Conservation (phyloP, 441 rosid species). For the Melastoma candidum region DNA sequence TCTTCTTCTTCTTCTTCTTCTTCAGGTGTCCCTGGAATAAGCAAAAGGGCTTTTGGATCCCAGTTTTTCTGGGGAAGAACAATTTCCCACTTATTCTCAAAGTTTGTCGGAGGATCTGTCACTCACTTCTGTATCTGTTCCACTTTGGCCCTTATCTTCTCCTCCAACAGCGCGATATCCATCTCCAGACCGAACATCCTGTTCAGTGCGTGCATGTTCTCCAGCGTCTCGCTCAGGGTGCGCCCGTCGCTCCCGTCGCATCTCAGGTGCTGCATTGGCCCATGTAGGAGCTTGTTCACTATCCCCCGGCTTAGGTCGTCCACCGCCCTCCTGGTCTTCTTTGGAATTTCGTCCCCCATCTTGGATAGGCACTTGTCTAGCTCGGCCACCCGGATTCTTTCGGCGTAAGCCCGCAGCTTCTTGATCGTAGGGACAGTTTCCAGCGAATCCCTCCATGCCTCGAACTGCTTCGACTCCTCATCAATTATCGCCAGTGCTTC, state of each 20-base stretch:
- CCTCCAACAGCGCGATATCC: constrained; percentile 9
- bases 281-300: constrained; percentile 19
- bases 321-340: constrained; percentile 18
- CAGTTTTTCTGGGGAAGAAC: no score
- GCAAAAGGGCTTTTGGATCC: no score
- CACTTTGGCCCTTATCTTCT: constrained; percentile 16
- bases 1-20: no score
- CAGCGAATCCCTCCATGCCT: constrained; percentile 17
- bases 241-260: constrained; percentile 15
- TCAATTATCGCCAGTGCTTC: constrained; percentile 17
- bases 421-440: constrained; percentile 19
- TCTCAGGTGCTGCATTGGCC: constrained; percentile 20
- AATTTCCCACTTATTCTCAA: no score
- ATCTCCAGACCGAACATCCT: constrained; percentile 15
- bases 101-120: no score
- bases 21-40: no score
- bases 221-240: constrained; percentile 14
- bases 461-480: constrained; percentile 14
- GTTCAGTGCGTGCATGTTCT: constrained; percentile 17
- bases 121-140: constrained; percentile 13
- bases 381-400: constrained; percentile 10
- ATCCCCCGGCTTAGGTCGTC: constrained; percentile 20
- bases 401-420: constrained; percentile 15
- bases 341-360: constrained; percentile 16
- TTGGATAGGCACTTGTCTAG: constrained; percentile 16